Evolutionary conservation across 1,284 basidiomycete species (phyloP).

Genomic region (Neotropicomus parvogracilis): DNA sequence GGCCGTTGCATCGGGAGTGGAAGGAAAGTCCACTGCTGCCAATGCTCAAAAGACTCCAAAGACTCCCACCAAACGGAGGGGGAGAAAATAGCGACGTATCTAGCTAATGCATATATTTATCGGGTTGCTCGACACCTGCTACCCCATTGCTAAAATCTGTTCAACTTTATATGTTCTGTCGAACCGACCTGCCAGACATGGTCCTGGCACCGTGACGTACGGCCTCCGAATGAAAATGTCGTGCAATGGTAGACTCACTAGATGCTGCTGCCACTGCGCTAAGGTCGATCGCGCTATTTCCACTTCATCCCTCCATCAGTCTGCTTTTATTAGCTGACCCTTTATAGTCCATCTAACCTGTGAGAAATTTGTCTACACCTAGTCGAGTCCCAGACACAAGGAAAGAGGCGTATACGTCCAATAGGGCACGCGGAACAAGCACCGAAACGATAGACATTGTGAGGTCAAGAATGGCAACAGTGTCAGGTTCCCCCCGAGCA

Average conservation of each 20-base stretch:
- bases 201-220: no score
- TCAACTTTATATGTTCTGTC: not conserved
- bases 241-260: no score
- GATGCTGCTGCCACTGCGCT: no score
- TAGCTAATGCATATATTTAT: conserved; percentile 2
- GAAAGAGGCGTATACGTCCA: not conserved
- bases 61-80: conserved; percentile 29
- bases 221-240: no score
- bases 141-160: not conserved
- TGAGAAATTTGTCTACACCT: not conserved
- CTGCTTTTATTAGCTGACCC: no score
- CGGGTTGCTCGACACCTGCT: not conserved
- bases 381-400: not conserved
- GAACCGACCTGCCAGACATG: no score
- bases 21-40: conserved; percentile 17
- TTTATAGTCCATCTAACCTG: not conserved
- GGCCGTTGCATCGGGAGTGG: conserved; percentile 12
- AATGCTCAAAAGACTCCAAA: conserved; percentile 23
- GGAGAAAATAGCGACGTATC: conserved; percentile 17
- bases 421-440: not conserved
- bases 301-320: no score
- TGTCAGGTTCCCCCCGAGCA: not conserved
- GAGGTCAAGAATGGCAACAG: not conserved
- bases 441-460: no score
- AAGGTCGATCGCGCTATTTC: no score